Evolutionary conservation across 495 filamentous ascomycete genomes (phyloP), one percentile per base, ranked within the genome.

Genomic region (Neurospora terricola): DNA sequence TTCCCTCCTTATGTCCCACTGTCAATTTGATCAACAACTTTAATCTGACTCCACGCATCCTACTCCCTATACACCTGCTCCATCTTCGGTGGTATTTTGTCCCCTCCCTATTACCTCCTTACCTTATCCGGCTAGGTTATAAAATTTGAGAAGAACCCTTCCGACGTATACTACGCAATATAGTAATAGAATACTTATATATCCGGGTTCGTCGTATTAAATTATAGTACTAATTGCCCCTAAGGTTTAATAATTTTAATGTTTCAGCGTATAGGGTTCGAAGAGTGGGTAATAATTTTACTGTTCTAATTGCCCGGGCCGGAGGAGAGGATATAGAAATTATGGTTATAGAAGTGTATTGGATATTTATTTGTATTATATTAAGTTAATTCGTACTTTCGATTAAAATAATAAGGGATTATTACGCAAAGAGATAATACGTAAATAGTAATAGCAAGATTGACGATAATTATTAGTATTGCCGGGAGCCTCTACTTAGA

Each of bases 111-210:
- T 30, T 23, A 11, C 23, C 76, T 54, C 18, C 30, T n/a, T 66
- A 89, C 79, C 73, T 82, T 72, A 4, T 83, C 81, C 3, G 84
- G 83, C 62, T 77, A 72, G 73, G 86, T 84, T 6, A 89, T 38
- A 45, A 89, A 78, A 70, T 83, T 82, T 68, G 85, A 75, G 72
- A 87, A 84, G 72, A 90, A 84, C 36, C 88, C 88, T 6, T 77
- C 86, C n/a, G 81, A 83, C 1, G 86, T 77, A 77, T 90, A 87
- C 87, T 86, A 89, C 10, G 86, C 85, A 38, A 88, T 83, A 80
- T 89, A 87, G 78, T 87, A 89, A 78, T 89, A 87, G 76, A 90
- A 85, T 0, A 87, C 83, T 88, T 88, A 90, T 30, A 87, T 80
- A 8, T 88, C 79, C 71, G 27, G 23, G 10, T 18, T 54, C 1